Evolutionary conservation across 441 rosid species (phyloP).

Genomic region (Jatropha multifida): DNA sequence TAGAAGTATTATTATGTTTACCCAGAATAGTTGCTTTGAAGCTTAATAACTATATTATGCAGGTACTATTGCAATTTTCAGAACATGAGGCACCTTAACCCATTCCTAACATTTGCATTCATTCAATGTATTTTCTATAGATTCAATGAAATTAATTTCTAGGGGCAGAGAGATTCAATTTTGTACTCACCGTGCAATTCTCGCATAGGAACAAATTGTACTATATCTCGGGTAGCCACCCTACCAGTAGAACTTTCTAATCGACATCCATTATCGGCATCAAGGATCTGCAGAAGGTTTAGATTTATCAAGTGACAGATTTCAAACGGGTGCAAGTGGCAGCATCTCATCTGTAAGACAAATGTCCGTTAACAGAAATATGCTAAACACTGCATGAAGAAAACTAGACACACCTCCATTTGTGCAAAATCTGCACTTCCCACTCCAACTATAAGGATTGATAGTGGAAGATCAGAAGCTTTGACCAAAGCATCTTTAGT

Average conservation of each 20-base stretch:
- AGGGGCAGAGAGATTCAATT: neutral
- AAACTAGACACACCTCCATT: constrained; percentile 73
- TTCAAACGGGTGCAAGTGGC: neutral
- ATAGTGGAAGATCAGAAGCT: constrained; percentile 87
- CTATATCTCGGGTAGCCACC: constrained; percentile 78
- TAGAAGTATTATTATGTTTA: neutral
- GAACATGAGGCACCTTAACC: neutral
- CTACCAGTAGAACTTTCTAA: constrained; percentile 73
- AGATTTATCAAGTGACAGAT: neutral
- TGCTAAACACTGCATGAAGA: constrained; percentile 24
- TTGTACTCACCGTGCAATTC: constrained; percentile 62
- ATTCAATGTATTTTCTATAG: neutral
- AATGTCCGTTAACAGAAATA: neutral
- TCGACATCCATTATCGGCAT: constrained; percentile 69
- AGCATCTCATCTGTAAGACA: neutral
- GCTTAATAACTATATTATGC: too few relatives aligned
- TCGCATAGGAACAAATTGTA: constrained; percentile 77
- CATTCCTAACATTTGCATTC: neutral
- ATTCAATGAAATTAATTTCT: neutral
- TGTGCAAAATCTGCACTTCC: constrained; percentile 95
- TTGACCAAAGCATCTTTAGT: constrained; percentile 75
- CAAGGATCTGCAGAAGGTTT: constrained; percentile 48
- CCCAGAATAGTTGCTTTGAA: too few relatives aligned
- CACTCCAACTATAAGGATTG: constrained; percentile 84
- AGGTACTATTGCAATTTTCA: neutral